These are phyloP conservation scores for Verticillium zaregamsianum DNA, from an alignment of 2,329 filamentous ascomycete species.

Conservation along the genomic window DNA sequence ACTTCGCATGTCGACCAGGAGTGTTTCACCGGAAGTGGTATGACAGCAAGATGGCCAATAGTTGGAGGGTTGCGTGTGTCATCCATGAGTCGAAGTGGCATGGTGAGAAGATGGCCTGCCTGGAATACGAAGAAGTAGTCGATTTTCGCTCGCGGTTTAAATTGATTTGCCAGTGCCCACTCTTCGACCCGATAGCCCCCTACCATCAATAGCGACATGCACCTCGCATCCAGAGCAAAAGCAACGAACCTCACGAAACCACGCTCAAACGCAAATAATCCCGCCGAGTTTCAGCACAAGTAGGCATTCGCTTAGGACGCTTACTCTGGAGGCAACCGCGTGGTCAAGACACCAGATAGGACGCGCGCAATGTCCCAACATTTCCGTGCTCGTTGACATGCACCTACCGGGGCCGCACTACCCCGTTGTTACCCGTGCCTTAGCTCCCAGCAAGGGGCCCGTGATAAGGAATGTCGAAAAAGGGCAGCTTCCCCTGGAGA, in stretches of 20 bases:
- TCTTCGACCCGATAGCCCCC: neutral
- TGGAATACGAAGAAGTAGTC: neutral
- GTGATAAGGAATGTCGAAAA: conserved; percentile 1
- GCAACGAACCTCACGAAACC: neutral
- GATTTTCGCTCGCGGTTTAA: neutral
- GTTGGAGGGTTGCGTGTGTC: conserved; percentile 1
- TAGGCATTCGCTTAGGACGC: no score
- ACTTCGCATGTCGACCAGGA: no score
- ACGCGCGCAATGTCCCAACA: neutral
- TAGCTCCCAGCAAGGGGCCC: neutral
- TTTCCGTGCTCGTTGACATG: neutral
- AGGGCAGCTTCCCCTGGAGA: conserved; percentile 10
- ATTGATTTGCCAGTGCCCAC: neutral
- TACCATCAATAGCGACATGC: neutral
- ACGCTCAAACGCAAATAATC: neutral
- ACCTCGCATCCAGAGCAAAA: neutral
- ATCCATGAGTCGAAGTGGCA: neutral
- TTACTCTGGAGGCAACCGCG: no score
- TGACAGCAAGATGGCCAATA: no score
- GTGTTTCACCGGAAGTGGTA: no score
- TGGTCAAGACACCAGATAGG: no score
- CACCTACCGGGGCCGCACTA: neutral
- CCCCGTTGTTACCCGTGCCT: neutral
- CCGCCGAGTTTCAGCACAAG: no score
- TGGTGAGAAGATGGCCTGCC: neutral